Conservation (phyloP, 2,329 filamentous ascomycete species). For the Colletotrichum chlorophyti region DNA sequence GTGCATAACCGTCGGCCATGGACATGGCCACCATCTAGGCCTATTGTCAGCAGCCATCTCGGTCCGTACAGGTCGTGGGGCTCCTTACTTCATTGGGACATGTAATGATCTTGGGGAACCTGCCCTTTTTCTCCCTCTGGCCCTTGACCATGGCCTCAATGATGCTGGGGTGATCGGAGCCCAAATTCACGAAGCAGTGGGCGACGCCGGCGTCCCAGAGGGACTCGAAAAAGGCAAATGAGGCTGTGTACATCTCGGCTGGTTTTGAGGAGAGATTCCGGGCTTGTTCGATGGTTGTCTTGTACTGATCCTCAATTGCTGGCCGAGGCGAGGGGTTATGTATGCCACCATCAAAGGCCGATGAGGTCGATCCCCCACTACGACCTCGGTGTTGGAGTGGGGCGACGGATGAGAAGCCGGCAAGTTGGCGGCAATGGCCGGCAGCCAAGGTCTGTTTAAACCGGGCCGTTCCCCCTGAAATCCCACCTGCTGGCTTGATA, state of each 20-base stretch:
- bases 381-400: slow-evolving; percentile 4
- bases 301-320: slow-evolving; percentile 3
- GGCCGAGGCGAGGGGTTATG: slow-evolving; percentile 7
- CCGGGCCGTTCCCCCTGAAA: slow-evolving; percentile 2
- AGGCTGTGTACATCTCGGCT: slow-evolving; percentile 70
- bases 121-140: slow-evolving; percentile 65
- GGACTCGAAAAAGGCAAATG: slow-evolving; percentile 83
- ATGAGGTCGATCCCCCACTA: slow-evolving; percentile 15
- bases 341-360: slow-evolving; percentile 13
- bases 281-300: slow-evolving; percentile 19
- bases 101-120: slow-evolving; percentile 73
- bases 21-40: slow-evolving; percentile 76
- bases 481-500: slow-evolving; percentile 3
- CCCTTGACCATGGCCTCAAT: slow-evolving; percentile 78
- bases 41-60: not conserved
- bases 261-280: slow-evolving; percentile 14
- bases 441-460: slow-evolving; percentile 9
- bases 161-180: slow-evolving; percentile 72
- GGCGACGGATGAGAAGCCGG: slow-evolving; percentile 18
- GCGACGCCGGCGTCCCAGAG: slow-evolving; percentile 73
- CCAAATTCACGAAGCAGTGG: slow-evolving; percentile 67
- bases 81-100: slow-evolving; percentile 72
- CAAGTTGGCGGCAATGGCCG: slow-evolving; percentile 16
- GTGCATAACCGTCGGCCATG: slow-evolving; percentile 77
- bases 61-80: not conserved